Evolutionary conservation across 2,329 filamentous ascomycete species (phyloP).

Genomic region (Sarocladium brachiariae): DNA sequence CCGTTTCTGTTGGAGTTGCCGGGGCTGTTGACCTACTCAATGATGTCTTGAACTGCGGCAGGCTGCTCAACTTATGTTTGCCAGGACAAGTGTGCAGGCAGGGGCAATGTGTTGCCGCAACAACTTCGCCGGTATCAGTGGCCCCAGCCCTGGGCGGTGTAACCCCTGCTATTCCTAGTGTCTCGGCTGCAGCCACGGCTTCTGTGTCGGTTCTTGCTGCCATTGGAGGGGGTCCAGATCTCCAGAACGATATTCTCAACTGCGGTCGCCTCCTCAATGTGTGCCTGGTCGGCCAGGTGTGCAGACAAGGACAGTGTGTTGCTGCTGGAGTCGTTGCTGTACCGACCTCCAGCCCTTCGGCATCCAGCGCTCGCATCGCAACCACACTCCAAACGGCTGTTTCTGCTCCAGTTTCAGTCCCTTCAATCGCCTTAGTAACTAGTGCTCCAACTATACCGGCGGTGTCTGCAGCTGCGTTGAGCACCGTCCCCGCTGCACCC

Average conservation of each 20-base stretch:
- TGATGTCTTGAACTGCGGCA: slow-evolving; percentile 6
- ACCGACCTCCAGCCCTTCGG: neutral
- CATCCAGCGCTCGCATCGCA: no score
- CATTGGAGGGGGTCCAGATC: neutral
- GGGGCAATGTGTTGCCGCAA: neutral
- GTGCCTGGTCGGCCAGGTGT: slow-evolving; percentile 3
- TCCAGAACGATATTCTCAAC: slow-evolving; percentile 4
- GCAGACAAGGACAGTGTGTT: slow-evolving; percentile 1
- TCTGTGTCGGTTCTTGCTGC: neutral
- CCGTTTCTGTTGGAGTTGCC: neutral
- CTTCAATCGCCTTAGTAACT: neutral
- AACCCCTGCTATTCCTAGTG: no score
- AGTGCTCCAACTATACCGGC: neutral
- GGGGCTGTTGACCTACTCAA: slow-evolving; percentile 1
- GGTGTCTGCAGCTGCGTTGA: neutral
- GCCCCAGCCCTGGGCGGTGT: no score
- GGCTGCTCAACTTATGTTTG: neutral
- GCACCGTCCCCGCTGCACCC: neutral
- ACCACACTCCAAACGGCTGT: slow-evolving; percentile 1
- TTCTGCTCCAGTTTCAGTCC: neutral
- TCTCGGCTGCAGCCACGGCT: neutral
- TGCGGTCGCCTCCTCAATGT: slow-evolving; percentile 2
- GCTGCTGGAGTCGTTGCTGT: neutral
- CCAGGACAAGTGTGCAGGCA: neutral
- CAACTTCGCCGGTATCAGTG: no score